Base-by-base conservation (phyloP, 202 grass and related monocot genomes). In the Bolboschoenoplectus hybrid region DNA sequence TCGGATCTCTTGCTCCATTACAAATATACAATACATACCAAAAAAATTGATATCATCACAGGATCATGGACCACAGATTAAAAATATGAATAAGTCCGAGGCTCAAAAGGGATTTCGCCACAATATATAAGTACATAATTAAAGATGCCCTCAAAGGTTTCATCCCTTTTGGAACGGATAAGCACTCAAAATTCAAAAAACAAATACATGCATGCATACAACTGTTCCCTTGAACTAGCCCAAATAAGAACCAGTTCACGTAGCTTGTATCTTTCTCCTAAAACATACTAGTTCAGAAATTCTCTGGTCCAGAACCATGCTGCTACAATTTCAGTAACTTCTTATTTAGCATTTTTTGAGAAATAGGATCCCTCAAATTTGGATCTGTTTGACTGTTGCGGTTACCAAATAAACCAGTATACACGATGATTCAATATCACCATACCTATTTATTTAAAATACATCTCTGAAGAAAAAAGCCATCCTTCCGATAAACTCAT, bases 331-430 rank as follows among this genome's bases (percentile, higher is more conserved):
- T 66, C 63, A 66, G 4, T 38, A 66, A 65, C 34, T 36, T 38
- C 63, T 38, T 66, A 66, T 39, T 6, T 66, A 66, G 34, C 63
- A 66, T 38, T 6, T 14, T 67, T 38, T 5, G 43, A 14, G 35
- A 67, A 40, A 14, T 67, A 13, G 64, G 11, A 14, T 60, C 35
- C 26, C 32, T 13, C 11, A 12, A 13, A 67, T 67, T 67, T 5
- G 35, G 36, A 67, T 67, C 36, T 67, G 17, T 4, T 61, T 61
- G 14, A n/a, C 65, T 32, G 44, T 32, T 50, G 12, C n/a, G 45
- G 3, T 50, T 12, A 74, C 20, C 65, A 38, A 74, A 74, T 49
- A 74, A 74, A 74, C 44, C 44, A 74, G 7, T 74, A 34, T 10
- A 51, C 46, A 50, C 44, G 51, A 49, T 26, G 19, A 50, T 12